Conservation (phyloP, 306 rosid genomes). For the Rosa chinensis region DNA sequence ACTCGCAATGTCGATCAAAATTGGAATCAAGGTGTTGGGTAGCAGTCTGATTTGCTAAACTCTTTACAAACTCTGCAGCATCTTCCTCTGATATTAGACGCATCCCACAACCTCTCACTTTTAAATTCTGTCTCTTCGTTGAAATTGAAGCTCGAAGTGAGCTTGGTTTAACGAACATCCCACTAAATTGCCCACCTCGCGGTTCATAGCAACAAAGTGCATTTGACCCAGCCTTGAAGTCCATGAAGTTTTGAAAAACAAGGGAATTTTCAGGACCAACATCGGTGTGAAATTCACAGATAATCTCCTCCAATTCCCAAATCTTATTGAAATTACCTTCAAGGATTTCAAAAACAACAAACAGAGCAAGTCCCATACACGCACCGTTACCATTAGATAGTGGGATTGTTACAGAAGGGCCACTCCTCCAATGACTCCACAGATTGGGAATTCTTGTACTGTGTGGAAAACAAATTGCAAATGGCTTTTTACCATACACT, state of each 20-base stretch:
- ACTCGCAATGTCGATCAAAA: background rate
- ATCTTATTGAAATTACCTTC: background rate
- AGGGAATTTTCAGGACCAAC: background rate
- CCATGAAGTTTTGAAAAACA: background rate
- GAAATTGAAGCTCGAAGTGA: background rate
- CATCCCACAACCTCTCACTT: slow-evolving; percentile 5
- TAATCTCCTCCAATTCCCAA: background rate
- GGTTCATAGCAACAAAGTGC: slow-evolving; percentile 4
- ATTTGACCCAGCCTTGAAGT: background rate
- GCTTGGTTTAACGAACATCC: background rate
- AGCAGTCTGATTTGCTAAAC: background rate
- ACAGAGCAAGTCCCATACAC: background rate
- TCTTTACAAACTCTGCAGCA: background rate
- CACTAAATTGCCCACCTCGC: background rate
- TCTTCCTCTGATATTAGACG: background rate
- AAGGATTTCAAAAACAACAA: background rate
- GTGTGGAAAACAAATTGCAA: background rate
- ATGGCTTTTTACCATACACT: background rate
- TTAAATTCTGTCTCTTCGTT: background rate
- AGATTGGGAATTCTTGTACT: background rate
- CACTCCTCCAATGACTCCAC: background rate
- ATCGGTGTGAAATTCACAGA: background rate
- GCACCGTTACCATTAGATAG: background rate
- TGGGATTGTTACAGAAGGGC: background rate
- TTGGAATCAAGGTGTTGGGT: background rate